phyloP scores from a whole-genome alignment of 148 eudicot genomes.

The Chenopodium quinoa region DNA sequence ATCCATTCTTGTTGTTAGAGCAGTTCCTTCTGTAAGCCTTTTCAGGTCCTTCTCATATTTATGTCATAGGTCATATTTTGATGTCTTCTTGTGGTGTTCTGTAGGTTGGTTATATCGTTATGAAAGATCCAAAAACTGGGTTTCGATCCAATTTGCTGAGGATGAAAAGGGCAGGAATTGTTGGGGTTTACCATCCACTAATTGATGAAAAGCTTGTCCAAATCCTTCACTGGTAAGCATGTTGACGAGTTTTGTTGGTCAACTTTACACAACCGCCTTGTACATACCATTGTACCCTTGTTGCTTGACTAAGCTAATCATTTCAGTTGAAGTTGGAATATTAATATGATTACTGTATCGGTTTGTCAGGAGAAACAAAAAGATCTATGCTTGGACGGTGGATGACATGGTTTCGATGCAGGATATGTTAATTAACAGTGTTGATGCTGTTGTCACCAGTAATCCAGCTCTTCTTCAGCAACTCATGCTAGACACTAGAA shows the following conservation, averaged over 20 bases:
- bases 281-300: background rate
- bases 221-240: constrained; percentile 67
- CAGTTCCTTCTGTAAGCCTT: background rate
- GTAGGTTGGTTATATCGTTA: constrained; percentile 93
- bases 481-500: constrained; percentile 69
- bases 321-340: too few relatives aligned
- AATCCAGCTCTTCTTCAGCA: constrained; percentile 66
- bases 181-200: constrained; percentile 79
- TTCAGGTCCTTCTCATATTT: background rate
- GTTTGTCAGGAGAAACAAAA: constrained; percentile 71
- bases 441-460: constrained; percentile 83
- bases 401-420: constrained; percentile 71
- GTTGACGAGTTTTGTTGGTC: background rate
- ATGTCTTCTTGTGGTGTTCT: constrained; percentile 18
- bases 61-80: background rate
- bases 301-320: background rate
- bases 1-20: background rate
- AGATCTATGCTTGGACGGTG: constrained; percentile 94
- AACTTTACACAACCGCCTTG: background rate
- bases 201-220: constrained; percentile 65
- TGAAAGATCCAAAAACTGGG: constrained; percentile 64
- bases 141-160: constrained; percentile 64
- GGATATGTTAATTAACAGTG: constrained; percentile 58
- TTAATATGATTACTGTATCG: background rate
- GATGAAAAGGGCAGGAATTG: constrained; percentile 68